Conservation (phyloP, 306 rosid genomes). For the Inga laurina region DNA sequence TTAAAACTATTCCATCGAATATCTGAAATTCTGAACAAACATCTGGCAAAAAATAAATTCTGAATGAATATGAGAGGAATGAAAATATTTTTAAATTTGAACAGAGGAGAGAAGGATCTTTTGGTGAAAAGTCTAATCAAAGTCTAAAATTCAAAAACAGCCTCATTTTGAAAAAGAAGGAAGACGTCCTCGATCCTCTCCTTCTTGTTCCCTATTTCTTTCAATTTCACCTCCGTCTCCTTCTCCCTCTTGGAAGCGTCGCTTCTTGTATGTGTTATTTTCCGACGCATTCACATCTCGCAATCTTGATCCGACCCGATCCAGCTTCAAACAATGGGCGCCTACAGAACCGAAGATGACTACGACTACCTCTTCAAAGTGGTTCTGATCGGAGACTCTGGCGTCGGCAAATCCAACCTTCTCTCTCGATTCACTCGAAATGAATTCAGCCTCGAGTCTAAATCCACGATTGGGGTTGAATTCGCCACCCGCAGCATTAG, state of each 20-base stretch:
- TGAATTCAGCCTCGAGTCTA: slow-evolving; percentile 61
- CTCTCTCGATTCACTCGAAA: slow-evolving; percentile 60
- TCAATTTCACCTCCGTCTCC: not conserved
- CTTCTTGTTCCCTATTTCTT: not conserved
- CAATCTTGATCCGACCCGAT: not conserved
- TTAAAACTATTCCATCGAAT: no score
- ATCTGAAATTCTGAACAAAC: no score
- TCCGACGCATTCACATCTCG: not conserved
- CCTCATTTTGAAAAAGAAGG: not conserved
- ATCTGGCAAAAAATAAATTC: no score
- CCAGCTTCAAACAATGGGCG: slow-evolving; percentile 4
- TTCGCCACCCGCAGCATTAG: slow-evolving; percentile 57
- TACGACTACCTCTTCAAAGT: slow-evolving; percentile 65
- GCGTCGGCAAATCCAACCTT: slow-evolving; percentile 62
- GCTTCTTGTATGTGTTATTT: not conserved
- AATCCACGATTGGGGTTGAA: slow-evolving; percentile 62
- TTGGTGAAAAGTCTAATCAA: not conserved
- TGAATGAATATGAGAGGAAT: no score
- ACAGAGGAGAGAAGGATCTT: not conserved
- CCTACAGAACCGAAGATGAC: slow-evolving; percentile 58
- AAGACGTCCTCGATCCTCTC: not conserved
- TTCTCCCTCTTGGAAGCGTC: not conserved
- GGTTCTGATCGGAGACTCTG: slow-evolving; percentile 61
- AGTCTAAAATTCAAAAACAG: not conserved
- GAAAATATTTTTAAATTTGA: not conserved